phyloP scores from a whole-genome alignment of 192 early-diverging fungal species.

The Rhizophagus clarus region DNA sequence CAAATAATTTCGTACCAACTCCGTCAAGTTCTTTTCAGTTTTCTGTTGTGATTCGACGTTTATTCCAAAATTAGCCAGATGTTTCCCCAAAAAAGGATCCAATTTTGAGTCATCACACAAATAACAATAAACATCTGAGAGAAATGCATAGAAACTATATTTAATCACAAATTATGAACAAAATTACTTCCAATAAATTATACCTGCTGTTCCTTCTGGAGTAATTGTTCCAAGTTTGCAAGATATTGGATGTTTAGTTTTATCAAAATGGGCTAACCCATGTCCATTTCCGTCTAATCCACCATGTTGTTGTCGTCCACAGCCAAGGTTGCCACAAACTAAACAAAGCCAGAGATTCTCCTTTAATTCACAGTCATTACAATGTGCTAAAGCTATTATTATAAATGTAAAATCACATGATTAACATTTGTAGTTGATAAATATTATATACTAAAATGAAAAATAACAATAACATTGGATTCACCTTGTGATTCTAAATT shows the following conservation, averaged over 20 bases:
- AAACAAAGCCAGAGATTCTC: constrained; percentile 98
- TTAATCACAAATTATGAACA: constrained; percentile 1
- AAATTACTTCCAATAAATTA: background rate
- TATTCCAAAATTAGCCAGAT: constrained; percentile 89
- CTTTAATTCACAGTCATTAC: constrained; percentile 79
- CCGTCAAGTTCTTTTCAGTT: constrained; percentile 89
- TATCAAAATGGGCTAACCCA: constrained; percentile 80
- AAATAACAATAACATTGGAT: background rate
- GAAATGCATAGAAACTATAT: constrained; percentile 1
- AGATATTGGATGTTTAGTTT: constrained; percentile 79
- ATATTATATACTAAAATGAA: background rate
- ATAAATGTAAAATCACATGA: constrained; percentile 22
- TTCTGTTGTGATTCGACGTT: constrained; percentile 80
- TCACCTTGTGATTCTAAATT: constrained; percentile 48
- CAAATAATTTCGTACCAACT: constrained; percentile 64
- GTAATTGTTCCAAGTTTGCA: constrained; percentile 97
- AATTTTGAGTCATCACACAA: constrained; percentile 78
- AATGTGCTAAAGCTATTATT: constrained; percentile 63
- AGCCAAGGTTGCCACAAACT: constrained; percentile 90
- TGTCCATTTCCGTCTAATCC: constrained; percentile 94
- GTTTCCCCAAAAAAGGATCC: constrained; percentile 76
- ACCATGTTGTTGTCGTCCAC: constrained; percentile 92
- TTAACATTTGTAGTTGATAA: background rate
- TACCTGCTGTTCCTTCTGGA: constrained; percentile 93
- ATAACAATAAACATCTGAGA: constrained; percentile 82